Evolutionary conservation across 2,329 filamentous ascomycete species (phyloP).

Genomic region (Myriosclerotinia scirpicola): DNA sequence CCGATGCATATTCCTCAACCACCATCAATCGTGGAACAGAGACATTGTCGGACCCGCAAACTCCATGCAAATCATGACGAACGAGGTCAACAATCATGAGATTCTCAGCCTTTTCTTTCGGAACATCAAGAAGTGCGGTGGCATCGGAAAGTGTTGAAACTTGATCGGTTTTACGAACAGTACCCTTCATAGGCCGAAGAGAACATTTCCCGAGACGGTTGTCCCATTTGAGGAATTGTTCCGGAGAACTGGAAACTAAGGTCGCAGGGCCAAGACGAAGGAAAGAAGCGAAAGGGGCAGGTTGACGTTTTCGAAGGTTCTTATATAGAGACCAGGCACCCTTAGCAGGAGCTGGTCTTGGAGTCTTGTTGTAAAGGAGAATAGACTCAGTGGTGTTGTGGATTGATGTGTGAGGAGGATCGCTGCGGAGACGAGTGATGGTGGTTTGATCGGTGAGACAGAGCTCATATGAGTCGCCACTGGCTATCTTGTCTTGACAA

Average conservation of each 20-base stretch:
- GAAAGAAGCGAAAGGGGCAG: constrained; percentile 66
- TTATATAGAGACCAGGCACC: constrained; percentile 40
- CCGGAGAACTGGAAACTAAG: constrained; percentile 80
- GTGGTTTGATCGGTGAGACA: constrained; percentile 43
- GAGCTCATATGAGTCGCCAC: constrained; percentile 46
- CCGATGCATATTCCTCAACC: constrained; percentile 87
- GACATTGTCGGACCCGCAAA: constrained; percentile 74
- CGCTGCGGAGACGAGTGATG: constrained; percentile 25
- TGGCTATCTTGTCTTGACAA: constrained; percentile 42
- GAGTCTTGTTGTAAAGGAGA: constrained; percentile 25
- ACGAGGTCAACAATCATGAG: constrained; percentile 98
- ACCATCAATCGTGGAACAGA: constrained; percentile 74
- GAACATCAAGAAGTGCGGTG: constrained; percentile 68
- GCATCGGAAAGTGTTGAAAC: constrained; percentile 71
- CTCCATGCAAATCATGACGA: constrained; percentile 87
- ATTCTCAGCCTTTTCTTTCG: constrained; percentile 93
- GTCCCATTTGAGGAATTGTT: constrained; percentile 76
- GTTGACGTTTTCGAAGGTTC: constrained; percentile 37
- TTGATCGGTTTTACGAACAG: constrained; percentile 72
- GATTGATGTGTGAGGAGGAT: constrained; percentile 14
- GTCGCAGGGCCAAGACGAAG: constrained; percentile 68
- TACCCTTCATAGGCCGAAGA: constrained; percentile 96
- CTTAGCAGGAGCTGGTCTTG: constrained; percentile 21
- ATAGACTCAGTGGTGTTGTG: constrained; percentile 20
- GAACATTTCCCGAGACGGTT: constrained; percentile 60